Conservation (phyloP, 441 rosid species). For the Flueggea neowawraea region DNA sequence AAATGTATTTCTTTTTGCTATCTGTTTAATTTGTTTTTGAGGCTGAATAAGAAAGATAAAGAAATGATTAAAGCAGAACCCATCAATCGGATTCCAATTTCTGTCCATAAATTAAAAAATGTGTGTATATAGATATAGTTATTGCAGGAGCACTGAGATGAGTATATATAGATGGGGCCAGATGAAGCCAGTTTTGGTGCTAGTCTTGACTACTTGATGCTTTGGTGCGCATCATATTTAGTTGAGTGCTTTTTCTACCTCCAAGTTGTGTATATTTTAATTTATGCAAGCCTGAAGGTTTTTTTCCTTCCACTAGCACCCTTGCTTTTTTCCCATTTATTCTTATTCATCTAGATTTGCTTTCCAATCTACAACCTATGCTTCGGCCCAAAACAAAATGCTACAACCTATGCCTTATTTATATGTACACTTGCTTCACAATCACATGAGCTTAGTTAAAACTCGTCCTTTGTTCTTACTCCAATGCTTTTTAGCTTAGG, state of each 20-base stretch:
- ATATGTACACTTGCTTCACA: too few relatives aligned
- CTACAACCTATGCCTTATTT: too few relatives aligned
- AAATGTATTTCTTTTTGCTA: slow-evolving; percentile 1
- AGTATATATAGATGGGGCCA: slow-evolving; percentile 1
- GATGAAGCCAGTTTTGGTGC: not conserved
- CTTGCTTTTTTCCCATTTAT: not conserved
- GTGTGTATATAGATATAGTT: not conserved
- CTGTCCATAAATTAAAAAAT: slow-evolving; percentile 19
- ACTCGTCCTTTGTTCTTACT: too few relatives aligned
- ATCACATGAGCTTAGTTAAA: too few relatives aligned
- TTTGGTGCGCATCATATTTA: slow-evolving; percentile 30
- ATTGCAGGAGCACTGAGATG: too few relatives aligned
- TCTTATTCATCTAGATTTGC: slow-evolving; percentile 1
- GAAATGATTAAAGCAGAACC: slow-evolving; percentile 40
- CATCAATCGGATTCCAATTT: slow-evolving; percentile 45
- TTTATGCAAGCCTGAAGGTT: not conserved
- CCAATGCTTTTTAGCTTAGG: too few relatives aligned
- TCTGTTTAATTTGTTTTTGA: too few relatives aligned
- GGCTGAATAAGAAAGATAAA: slow-evolving; percentile 15
- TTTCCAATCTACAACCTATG: not conserved
- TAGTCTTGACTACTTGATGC: slow-evolving; percentile 18
- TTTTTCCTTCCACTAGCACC: slow-evolving; percentile 5
- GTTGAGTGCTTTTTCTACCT: slow-evolving; percentile 23
- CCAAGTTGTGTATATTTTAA: slow-evolving; percentile 34
- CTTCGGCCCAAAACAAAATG: too few relatives aligned